Conservation (phyloP, 2,329 filamentous ascomycete species). For the Aspergillus clavatus region DNA sequence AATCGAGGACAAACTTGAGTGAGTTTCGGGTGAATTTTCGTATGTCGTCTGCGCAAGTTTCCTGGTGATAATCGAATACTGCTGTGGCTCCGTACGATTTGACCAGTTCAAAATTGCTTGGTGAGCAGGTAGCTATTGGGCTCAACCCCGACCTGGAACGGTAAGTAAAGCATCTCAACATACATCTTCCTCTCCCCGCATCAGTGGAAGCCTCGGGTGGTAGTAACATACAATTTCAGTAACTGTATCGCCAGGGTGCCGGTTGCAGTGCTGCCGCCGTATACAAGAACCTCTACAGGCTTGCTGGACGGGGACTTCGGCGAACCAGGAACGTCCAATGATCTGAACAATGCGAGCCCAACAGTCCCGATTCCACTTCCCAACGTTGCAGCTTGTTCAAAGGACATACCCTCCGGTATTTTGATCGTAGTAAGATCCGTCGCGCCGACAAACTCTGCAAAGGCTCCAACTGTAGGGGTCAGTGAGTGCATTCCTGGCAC, state of each 20-base stretch:
- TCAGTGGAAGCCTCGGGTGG: no score
- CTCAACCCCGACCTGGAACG: slow-evolving; percentile 1
- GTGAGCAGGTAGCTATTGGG: not conserved
- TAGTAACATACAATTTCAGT: not conserved
- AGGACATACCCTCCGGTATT: not conserved
- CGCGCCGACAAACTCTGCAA: slow-evolving; percentile 1
- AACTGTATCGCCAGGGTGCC: slow-evolving; percentile 1
- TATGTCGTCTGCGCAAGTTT: slow-evolving; percentile 28
- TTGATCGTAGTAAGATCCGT: not conserved
- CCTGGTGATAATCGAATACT: slow-evolving; percentile 35
- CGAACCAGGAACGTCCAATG: not conserved
- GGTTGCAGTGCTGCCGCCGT: not conserved
- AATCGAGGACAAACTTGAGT: slow-evolving; percentile 44
- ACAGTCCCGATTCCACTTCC: slow-evolving; percentile 1
- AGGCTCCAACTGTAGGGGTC: not conserved
- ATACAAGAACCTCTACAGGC: not conserved
- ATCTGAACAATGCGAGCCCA: not conserved
- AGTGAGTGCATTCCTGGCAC: not conserved
- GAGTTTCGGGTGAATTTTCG: slow-evolving; percentile 31
- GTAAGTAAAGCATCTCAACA: no score
- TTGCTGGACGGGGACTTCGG: not conserved
- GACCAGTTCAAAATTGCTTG: not conserved
- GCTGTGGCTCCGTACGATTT: slow-evolving; percentile 7
- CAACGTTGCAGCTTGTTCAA: not conserved
- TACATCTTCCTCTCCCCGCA: no score